Conservation (phyloP, 495 filamentous ascomycete species). For the Lentithecium fluviatile region DNA sequence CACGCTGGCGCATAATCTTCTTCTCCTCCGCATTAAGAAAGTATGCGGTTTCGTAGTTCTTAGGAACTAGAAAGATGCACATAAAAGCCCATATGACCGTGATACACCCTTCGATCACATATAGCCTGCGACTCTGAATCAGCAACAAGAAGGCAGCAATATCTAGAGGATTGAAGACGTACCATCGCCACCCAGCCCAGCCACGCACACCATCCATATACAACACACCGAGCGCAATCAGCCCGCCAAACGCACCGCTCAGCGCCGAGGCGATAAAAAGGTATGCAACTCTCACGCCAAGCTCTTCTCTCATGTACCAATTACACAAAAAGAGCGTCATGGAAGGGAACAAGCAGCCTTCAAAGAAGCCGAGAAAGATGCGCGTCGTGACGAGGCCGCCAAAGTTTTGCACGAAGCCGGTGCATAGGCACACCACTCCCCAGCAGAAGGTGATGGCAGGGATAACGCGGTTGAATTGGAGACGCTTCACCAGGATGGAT, state of each 20-base stretch:
- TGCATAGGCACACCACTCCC: constrained; percentile 32
- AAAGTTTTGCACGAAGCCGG: constrained; percentile 31
- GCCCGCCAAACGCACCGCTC: constrained; percentile 29
- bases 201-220: constrained; percentile 32
- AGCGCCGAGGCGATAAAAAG: constrained; percentile 32
- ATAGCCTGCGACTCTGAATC: constrained; percentile 35
- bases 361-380: constrained; percentile 33
- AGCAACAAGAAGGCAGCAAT: background rate
- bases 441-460: constrained; percentile 35
- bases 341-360: constrained; percentile 31
- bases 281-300: constrained; percentile 27
- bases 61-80: constrained; percentile 43
- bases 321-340: constrained; percentile 34
- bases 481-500: constrained; percentile 32
- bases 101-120: constrained; percentile 46
- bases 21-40: constrained; percentile 29
- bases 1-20: constrained; percentile 31
- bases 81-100: constrained; percentile 39
- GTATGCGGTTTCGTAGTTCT: constrained; percentile 44
- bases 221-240: constrained; percentile 29
- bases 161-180: background rate
- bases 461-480: constrained; percentile 34
- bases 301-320: constrained; percentile 33
- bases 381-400: constrained; percentile 22
- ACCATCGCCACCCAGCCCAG: constrained; percentile 38